Base-by-base conservation (phyloP, 371 early-diverging fungal species). In the Mucor plumbeus region DNA sequence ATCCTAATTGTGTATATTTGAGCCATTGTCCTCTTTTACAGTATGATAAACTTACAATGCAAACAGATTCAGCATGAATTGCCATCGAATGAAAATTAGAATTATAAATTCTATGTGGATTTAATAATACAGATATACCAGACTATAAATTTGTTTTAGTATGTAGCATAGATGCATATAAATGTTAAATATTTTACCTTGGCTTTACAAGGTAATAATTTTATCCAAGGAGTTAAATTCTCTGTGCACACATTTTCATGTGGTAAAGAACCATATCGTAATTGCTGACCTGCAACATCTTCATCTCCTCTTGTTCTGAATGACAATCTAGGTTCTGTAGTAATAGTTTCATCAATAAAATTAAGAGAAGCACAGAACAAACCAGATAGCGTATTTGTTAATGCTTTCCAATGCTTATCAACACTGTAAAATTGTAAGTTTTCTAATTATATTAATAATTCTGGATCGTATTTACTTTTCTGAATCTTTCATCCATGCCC, bases 201-300 rank as follows among this genome's bases (percentile, higher is more conserved):
- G 19, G 92, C 75, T 79, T 94, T 92, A 72, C 99, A 99, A 1
- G 99, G 99, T 44, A 99, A 77, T 57, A 95, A 80, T 73, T 98
- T 98, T 66, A 93, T 85, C 95, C 96, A 98, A 9, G 98, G 98
- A 5, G 98, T 97, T 73, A 99, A 79, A 76, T 99, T 99, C 72
- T 98, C 99, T 3, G 98, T 99, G 73, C 99, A 99, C 0, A 95
- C 93, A 68, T 89, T 91, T 73, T 99, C 99, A 68, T 92, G 91
- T 1, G 97, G 92, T 33, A 98, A 81, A 7, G 87, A 78, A 1
- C 92, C 94, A 65, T 93, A 95, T 10, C 95, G 86, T 44, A 94
- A 68, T 57, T 76, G 75, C 7, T 70, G 48, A 26, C 76, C 63
- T 11, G 50, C 65, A 14, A n/a, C 6, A 55, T 61, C 33, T 5